Evolutionary conservation across 495 filamentous ascomycete genomes (phyloP).

Genomic region (Lichenothelia convexa): DNA sequence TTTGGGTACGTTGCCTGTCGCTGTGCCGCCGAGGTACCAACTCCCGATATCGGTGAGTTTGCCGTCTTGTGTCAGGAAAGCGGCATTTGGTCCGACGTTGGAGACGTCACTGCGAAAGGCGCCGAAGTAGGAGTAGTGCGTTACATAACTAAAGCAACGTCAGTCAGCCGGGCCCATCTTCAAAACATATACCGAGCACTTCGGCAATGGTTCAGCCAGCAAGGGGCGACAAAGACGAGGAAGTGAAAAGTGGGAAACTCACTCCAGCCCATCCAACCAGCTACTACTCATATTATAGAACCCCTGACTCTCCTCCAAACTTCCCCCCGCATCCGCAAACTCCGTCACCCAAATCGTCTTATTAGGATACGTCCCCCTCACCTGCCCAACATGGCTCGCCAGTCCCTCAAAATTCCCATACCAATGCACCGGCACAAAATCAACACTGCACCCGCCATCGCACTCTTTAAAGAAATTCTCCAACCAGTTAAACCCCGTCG

Average conservation of each 20-base stretch:
- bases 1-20: conserved; percentile 26
- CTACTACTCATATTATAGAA: conserved; percentile 46
- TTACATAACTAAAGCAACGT: conserved; percentile 25
- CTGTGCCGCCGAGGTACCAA: conserved; percentile 46
- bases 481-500: conserved; percentile 43
- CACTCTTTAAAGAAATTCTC: conserved; percentile 38
- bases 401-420: conserved; percentile 60
- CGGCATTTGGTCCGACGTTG: conserved; percentile 50
- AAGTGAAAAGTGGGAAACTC: conserved; percentile 4
- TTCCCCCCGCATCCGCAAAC: conserved; percentile 33
- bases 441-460: conserved; percentile 36
- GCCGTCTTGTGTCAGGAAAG: conserved; percentile 44
- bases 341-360: conserved; percentile 57
- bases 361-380: conserved; percentile 37
- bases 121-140: conserved; percentile 56
- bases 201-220: background rate
- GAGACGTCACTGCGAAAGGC: conserved; percentile 44
- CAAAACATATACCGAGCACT: too few species aligned
- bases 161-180: background rate
- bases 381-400: conserved; percentile 48
- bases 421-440: conserved; percentile 63
- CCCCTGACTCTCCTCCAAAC: conserved; percentile 33
- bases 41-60: conserved; percentile 52
- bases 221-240: background rate
- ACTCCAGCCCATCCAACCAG: conserved; percentile 43